Evolutionary conservation across 768 basidiomycete species (phyloP), one percentile per base, ranked within the genome.

Genomic region (Psilocybe subaeruginosa): DNA sequence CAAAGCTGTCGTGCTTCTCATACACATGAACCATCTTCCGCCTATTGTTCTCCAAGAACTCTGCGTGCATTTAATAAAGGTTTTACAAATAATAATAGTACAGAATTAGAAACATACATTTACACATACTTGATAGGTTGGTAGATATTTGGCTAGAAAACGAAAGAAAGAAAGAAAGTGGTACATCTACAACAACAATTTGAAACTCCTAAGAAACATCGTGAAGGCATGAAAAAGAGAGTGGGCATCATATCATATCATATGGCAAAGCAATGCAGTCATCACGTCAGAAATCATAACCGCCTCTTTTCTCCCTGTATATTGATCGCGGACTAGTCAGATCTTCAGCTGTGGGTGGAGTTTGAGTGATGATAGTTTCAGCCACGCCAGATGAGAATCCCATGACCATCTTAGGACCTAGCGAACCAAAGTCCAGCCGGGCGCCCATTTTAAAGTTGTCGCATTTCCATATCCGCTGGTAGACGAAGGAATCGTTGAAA

Each of bases 401-500:
- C 75, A 87, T 82, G 16, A 85, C 69, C 68, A 86, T 73, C 66
- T 78, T 83, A 37, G 67, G 67, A 4, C 84, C 79, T 46, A 87
- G 68, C 0, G 79, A 71, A 7, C 79, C 78, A 60, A 89, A 90
- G 61, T 84, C 78, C 33, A 90, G 80, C 30, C 77, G 71, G 0
- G 78, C 78, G 16, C 88, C 88, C 14, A 90, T 67, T 68, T 86
- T 88, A 70, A 90, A 85, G 14, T 75, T 72, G 66, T 90, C 88
- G 19, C 77, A 77, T 71, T 87, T 87, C 82, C 84, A 89, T 68
- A 90, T 75, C 17, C 88, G 84, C 65, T 88, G 87, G 71, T 84
- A 89, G 59, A 85, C 72, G 67, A 80, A 84, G 2, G 85, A 81
- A 56, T 83, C 81, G 57, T 74, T 73, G 66, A 78, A 77, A 12